A percentile compares a stretch with the other conserved stretches of the same genome.
Evolutionary conservation across 768 basidiomycete species (phyloP).

Genomic region (Lactifluus pinguis): DNA sequence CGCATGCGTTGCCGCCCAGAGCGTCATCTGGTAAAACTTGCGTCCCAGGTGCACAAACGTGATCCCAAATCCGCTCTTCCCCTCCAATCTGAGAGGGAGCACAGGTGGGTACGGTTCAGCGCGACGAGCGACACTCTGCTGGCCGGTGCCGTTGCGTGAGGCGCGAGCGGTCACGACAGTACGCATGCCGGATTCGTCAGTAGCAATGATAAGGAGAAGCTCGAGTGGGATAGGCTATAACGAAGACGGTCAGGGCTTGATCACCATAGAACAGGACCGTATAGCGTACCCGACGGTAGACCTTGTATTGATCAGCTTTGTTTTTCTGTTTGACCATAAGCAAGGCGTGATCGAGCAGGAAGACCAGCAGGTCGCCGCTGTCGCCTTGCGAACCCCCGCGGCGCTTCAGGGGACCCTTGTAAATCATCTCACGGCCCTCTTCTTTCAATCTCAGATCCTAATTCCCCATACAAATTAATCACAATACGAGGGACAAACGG

Average conservation of each 20-base stretch:
- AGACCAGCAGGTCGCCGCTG: constrained; percentile 86
- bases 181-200: constrained; percentile 46
- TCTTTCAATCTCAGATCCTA: constrained; percentile 83
- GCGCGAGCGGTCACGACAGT: constrained; percentile 29
- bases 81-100: constrained; percentile 36
- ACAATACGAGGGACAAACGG: not conserved
- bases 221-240: constrained; percentile 91
- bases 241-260: not conserved
- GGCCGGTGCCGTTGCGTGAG: constrained; percentile 33
- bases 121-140: constrained; percentile 27
- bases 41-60: constrained; percentile 92
- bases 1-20: constrained; percentile 83
- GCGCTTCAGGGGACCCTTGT: constrained; percentile 85
- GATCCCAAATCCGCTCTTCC: constrained; percentile 83
- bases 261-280: not conserved
- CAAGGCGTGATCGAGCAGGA: constrained; percentile 94
- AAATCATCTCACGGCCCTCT: constrained; percentile 83
- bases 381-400: constrained; percentile 61
- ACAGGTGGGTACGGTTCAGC: constrained; percentile 36
- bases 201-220: constrained; percentile 71
- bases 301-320: constrained; percentile 86
- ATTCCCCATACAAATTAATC: not conserved
- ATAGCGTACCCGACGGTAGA: constrained; percentile 77
- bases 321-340: constrained; percentile 91
- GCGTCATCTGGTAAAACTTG: constrained; percentile 82